Conservation (phyloP, 805 yeast species). For the Myxozyma nipponensis region DNA sequence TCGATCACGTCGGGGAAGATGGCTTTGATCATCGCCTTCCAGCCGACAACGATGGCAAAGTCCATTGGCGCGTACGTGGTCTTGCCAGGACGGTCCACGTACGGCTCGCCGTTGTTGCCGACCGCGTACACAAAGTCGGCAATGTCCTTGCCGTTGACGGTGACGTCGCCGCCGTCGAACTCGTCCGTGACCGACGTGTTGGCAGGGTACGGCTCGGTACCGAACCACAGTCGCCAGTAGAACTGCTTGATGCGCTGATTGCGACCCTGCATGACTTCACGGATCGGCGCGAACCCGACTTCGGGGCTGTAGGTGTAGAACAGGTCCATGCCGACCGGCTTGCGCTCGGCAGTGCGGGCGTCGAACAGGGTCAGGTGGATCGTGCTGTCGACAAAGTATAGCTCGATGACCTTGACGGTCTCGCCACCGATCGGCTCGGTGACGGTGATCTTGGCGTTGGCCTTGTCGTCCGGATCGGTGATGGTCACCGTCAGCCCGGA, state of each 20-base stretch:
- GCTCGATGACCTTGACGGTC: conserved; percentile 54
- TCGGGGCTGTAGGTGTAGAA: conserved; percentile 73
- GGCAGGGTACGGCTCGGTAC: conserved; percentile 49
- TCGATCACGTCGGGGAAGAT: conserved; percentile 95
- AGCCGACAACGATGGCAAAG: conserved; percentile 95
- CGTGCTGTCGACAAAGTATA: conserved; percentile 50
- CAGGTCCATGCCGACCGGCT: conserved; percentile 71
- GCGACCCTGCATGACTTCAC: conserved; percentile 85
- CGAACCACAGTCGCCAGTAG: conserved; percentile 98
- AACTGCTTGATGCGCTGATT: conserved; percentile 89
- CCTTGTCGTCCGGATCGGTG: conserved; percentile 47
- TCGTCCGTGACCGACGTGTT: conserved; percentile 60
- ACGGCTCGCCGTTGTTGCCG: conserved; percentile 95
- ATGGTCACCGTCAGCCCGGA: conserved; percentile 62
- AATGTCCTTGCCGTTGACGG: conserved; percentile 71
- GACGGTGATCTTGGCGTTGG: conserved; percentile 59
- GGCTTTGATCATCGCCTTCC: conserved; percentile 98
- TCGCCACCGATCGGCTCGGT: conserved; percentile 72
- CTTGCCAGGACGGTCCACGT: conserved; percentile 82
- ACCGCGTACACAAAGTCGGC: conserved; percentile 94
- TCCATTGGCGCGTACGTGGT: conserved; percentile 95
- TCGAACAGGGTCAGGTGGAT: conserved; percentile 78
- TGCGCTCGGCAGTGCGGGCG: conserved; percentile 75
- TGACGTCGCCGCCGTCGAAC: conserved; percentile 65
- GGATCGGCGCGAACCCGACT: conserved; percentile 93